Percentiles rank a stretch among this genome's conserved stretches.
Conservation (phyloP, 129 eudicot genomes). For the Apium graveolens region DNA sequence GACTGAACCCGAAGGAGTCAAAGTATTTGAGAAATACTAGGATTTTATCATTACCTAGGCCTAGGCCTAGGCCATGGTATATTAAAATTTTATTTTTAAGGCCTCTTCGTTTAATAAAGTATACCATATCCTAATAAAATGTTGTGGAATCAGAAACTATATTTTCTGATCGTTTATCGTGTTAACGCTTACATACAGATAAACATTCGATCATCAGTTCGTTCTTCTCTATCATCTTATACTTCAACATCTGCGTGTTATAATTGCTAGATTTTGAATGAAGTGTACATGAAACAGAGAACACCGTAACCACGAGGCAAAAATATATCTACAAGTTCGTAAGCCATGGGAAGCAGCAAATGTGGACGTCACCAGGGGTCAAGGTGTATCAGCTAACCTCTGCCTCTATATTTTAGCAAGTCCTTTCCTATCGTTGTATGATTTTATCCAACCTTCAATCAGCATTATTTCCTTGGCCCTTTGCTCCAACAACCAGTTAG, state of each 20-base stretch:
- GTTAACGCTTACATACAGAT: background rate
- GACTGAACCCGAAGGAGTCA: too few species aligned
- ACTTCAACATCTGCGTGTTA: background rate
- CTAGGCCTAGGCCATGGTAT: too few species aligned
- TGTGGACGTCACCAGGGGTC: too few species aligned
- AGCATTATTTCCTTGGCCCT: constrained; percentile 49
- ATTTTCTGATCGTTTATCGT: too few species aligned
- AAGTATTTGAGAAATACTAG: too few species aligned
- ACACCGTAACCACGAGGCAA: background rate
- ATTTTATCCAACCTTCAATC: constrained; percentile 61
- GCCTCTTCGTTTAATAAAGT: too few species aligned
- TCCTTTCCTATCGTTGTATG: constrained; percentile 24
- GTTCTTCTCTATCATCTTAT: background rate
- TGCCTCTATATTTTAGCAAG: constrained; percentile 4
- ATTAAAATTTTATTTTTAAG: too few species aligned
- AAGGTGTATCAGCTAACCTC: background rate
- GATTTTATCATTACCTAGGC: too few species aligned
- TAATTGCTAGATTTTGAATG: background rate
- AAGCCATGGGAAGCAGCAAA: background rate
- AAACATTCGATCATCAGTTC: background rate
- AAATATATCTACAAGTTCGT: background rate
- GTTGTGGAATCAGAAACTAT: too few species aligned
- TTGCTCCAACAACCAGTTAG: constrained; percentile 85
- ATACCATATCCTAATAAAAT: too few species aligned
- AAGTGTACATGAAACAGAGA: background rate